Evolutionary conservation across 768 basidiomycete genomes (phyloP).

Genomic region (Amanita subjunquillea): DNA sequence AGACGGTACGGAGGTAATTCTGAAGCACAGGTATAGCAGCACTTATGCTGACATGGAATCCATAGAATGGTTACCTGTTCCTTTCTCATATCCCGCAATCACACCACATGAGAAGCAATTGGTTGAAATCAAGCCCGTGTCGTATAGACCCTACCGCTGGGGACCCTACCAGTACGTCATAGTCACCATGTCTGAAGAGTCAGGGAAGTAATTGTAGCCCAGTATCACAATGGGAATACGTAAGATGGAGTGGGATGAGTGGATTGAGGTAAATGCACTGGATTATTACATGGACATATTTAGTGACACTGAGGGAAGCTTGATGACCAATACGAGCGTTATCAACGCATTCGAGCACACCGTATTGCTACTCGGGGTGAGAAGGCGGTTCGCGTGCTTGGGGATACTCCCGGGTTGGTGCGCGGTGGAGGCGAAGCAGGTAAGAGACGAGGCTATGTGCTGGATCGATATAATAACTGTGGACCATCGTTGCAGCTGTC

Average conservation of each 20-base stretch:
- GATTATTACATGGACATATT: not conserved
- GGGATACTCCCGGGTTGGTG: constrained; percentile 32
- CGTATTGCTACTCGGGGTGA: constrained; percentile 43
- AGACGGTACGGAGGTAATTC: constrained; percentile 14
- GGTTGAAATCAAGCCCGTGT: constrained; percentile 39
- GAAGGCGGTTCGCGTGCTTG: constrained; percentile 36
- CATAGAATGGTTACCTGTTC: constrained; percentile 38
- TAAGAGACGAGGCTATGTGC: constrained; percentile 11
- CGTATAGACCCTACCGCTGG: constrained; percentile 57
- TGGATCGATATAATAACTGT: not conserved
- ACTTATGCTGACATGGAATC: not conserved
- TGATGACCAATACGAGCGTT: constrained; percentile 43
- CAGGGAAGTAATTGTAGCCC: not conserved
- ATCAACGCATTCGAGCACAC: constrained; percentile 47
- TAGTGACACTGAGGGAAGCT: constrained; percentile 34
- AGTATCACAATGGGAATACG: constrained; percentile 67
- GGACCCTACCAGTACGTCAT: constrained; percentile 51
- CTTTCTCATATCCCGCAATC: constrained; percentile 42
- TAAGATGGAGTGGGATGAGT: constrained; percentile 57
- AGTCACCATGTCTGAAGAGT: not conserved
- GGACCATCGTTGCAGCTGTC: constrained; percentile 28
- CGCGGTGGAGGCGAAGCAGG: constrained; percentile 27
- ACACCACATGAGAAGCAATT: constrained; percentile 29
- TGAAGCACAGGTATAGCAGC: not conserved
- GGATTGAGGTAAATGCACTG: constrained; percentile 50